These are phyloP conservation scores for Malus hybrid DNA, from an alignment of 331 rosid genomes.

Conservation along the genomic window DNA sequence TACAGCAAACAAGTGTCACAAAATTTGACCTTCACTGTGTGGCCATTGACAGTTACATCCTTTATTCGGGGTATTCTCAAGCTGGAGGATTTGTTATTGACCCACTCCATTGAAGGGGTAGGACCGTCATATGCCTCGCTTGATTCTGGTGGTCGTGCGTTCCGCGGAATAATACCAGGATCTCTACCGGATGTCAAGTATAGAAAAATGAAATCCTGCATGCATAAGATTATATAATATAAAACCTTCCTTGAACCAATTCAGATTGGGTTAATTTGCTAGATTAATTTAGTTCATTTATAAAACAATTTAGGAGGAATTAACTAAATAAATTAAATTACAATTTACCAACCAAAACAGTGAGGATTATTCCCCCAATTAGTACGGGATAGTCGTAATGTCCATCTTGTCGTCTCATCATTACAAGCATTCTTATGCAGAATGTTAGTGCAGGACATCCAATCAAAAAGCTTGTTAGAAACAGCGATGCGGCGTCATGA, in stretches of 20 bases:
- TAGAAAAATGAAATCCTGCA: conserved; percentile 64
- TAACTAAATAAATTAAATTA: neutral
- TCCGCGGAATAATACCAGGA: conserved; percentile 74
- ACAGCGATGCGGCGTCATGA: conserved; percentile 63
- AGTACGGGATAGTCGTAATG: conserved; percentile 40
- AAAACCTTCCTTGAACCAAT: neutral
- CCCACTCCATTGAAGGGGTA: conserved; percentile 45
- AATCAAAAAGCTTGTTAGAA: conserved; percentile 58
- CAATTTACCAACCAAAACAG: conserved; percentile 71
- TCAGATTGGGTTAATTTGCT: conserved; percentile 7
- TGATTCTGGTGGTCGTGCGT: conserved; percentile 41
- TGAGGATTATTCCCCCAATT: conserved; percentile 60
- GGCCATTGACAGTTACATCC: conserved; percentile 52
- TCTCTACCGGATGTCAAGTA: conserved; percentile 70
- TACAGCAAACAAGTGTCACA: conserved; percentile 73
- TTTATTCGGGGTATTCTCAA: conserved; percentile 54
- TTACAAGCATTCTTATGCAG: conserved; percentile 56
- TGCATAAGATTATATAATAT: neutral
- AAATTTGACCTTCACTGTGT: conserved; percentile 57
- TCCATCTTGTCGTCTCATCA: conserved; percentile 24
- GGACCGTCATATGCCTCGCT: conserved; percentile 27
- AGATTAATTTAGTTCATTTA: neutral
- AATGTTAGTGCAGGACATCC: conserved; percentile 84
- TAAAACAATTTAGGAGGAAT: neutral
- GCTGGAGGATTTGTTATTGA: conserved; percentile 27